Percentiles rank a stretch among this genome's conserved stretches.
Conservation (phyloP, 306 rosid species). For the Nissolia schottii region DNA sequence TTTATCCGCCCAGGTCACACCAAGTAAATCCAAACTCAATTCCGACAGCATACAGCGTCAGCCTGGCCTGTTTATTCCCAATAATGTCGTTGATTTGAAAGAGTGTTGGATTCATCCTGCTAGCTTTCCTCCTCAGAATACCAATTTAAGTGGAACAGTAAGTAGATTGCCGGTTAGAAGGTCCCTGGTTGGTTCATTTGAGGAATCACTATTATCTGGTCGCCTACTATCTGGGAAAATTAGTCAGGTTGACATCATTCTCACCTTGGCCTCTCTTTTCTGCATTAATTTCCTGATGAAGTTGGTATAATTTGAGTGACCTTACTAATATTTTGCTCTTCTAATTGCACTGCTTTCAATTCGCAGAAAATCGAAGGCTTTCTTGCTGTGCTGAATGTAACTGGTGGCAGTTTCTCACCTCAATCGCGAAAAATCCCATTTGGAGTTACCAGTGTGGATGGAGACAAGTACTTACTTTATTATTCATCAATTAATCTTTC, state of each 20-base stretch:
- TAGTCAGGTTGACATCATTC: slow-evolving; percentile 49
- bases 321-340: not conserved
- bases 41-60: slow-evolving; percentile 32
- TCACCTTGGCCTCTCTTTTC: not conserved
- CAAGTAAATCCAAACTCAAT: slow-evolving; percentile 29
- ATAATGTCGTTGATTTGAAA: slow-evolving; percentile 29
- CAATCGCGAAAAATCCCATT: slow-evolving; percentile 71
- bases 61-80: slow-evolving; percentile 31
- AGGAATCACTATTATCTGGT: slow-evolving; percentile 84
- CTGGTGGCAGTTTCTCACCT: slow-evolving; percentile 77
- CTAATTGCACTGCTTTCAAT: not conserved
- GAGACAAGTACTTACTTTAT: slow-evolving; percentile 66
- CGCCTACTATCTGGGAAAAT: slow-evolving; percentile 53
- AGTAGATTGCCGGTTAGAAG: slow-evolving; percentile 51
- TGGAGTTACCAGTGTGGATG: slow-evolving; percentile 72
- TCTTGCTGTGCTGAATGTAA: slow-evolving; percentile 71
- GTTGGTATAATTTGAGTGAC: slow-evolving; percentile 13
- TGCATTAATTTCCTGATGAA: slow-evolving; percentile 17
- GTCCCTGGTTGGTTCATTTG: slow-evolving; percentile 81
- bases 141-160: slow-evolving; percentile 28
- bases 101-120: slow-evolving; percentile 34
- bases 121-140: slow-evolving; percentile 38
- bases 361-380: slow-evolving; percentile 83
- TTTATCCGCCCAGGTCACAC: slow-evolving; percentile 31
- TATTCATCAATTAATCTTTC: slow-evolving; percentile 63